Base-by-base conservation (phyloP, 805 yeast species). In the Candida berthetii region DNA sequence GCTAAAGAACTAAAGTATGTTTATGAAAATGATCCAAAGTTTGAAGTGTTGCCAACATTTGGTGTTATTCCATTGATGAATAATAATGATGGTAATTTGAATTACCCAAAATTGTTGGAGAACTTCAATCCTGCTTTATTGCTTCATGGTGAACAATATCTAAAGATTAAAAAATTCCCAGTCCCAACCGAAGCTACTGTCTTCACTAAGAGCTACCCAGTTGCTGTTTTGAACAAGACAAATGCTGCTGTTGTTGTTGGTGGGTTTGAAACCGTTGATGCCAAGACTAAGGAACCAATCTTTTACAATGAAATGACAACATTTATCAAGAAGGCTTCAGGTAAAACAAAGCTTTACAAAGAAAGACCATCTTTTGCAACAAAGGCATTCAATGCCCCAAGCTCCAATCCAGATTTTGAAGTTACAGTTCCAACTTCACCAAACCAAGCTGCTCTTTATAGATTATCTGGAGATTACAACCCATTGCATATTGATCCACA, bases 401-500 rank as follows among this genome's bases (percentile, higher is more conserved):
- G 66, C 38, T 61, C 74, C 19, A 61, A 62, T 20, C 93, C 96
- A 7, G 95, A 85, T 58, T 85, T 76, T 55, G 78, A 73, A 42
- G 61, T 64, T 36, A 76, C 71, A 35, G 73, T 78, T 53, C 64
- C 72, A 49, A 85, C 93, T 2, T 58, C 72, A 22, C 69, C 63
- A 35, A 85, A 89, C 61, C 88, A 81, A 62, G 97, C 97, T 36
- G 87, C 96, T 4, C 65, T 90, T 42, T 91, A 91, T 69, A 78
- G 99, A 61, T 71, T 91, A 46, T 82, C 91, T 46, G 98, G 96
- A 41, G 99, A 91, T 69, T 82, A 81, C 63, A 91, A 91, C 64
- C 99, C 99, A 45, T 74, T 91, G 53, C 99, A 90, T 68, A 82
- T 91, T 59, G 98, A 91, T 66, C 97, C 98, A 16, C 71, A 62